Evolutionary conservation across 1,139 yeast genomes (phyloP).

Genomic region (Pichia sp.): DNA sequence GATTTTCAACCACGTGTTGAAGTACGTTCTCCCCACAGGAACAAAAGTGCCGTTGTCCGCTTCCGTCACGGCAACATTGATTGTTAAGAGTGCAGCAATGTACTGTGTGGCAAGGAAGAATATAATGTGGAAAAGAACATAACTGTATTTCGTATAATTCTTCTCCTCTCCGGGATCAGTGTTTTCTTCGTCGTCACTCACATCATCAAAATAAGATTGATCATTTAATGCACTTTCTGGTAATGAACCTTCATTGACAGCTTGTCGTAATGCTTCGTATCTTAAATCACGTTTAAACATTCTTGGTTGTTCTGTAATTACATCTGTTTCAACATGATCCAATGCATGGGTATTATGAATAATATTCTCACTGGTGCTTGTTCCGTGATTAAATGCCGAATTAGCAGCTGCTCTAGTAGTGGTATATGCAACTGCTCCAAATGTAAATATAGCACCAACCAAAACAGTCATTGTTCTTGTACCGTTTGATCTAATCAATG

Average conservation of each 20-base stretch:
- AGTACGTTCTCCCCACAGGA: conserved; percentile 96
- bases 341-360: no score
- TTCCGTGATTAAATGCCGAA: conserved; percentile 48
- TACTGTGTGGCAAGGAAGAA: conserved; percentile 96
- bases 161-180: conserved; percentile 45
- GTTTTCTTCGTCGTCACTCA: conserved; percentile 31
- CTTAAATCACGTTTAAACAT: conserved; percentile 70
- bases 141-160: conserved; percentile 72
- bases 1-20: conserved; percentile 92
- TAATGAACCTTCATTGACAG: conserved; percentile 89
- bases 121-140: conserved; percentile 80
- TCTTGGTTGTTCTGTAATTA: conserved; percentile 46
- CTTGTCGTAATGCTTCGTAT: conserved; percentile 82
- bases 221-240: conserved; percentile 89
- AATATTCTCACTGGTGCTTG: no score
- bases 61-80: conserved; percentile 73
- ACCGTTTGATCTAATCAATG: conserved; percentile 80
- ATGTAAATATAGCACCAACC: conserved; percentile 88
- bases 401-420: conserved; percentile 93
- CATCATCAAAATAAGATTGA: conserved; percentile 52
- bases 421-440: conserved; percentile 92
- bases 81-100: conserved; percentile 88
- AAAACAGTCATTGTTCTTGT: conserved; percentile 86
- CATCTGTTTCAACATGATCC: conserved; percentile 20
- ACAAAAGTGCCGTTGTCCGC: conserved; percentile 66